Conservation (phyloP, 2,329 filamentous ascomycete genomes). For the Microascus cirrosus region DNA sequence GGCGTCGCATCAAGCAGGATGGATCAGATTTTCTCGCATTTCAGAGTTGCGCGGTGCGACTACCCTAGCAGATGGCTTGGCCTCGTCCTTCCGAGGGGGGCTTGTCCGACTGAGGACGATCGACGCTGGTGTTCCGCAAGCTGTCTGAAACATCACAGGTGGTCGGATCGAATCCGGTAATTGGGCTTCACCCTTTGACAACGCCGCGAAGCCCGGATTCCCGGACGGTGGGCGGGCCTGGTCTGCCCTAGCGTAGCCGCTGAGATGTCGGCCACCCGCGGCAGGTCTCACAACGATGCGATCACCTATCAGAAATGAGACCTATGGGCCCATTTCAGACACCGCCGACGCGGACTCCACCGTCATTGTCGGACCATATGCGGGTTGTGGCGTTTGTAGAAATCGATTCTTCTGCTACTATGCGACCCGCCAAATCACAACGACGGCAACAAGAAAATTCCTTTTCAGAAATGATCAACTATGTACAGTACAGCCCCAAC, state of each 20-base stretch:
- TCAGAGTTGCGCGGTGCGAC: neutral
- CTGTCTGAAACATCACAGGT: neutral
- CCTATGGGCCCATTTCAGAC: neutral
- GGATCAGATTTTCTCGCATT: neutral
- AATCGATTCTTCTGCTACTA: neutral
- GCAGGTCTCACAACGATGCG: neutral
- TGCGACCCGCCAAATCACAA: neutral
- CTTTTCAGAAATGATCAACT: neutral
- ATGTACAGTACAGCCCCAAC: neutral
- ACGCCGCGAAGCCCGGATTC: neutral
- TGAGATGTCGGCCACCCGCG: neutral
- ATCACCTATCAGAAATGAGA: constrained; percentile 1
- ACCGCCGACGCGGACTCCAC: neutral
- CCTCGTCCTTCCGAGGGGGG: neutral
- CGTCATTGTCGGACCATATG: neutral
- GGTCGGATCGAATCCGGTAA: neutral
- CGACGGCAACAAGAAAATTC: neutral
- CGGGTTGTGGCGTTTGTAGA: neutral
- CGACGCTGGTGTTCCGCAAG: neutral
- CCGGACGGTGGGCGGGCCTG: neutral
- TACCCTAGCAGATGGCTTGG: neutral
- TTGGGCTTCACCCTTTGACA: neutral
- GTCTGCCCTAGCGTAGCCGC: neutral
- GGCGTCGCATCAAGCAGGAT: neutral
- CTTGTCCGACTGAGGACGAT: neutral